phyloP scores from a whole-genome alignment of 2,329 filamentous ascomycete genomes.

The Alternaria hordeiaustralica region DNA sequence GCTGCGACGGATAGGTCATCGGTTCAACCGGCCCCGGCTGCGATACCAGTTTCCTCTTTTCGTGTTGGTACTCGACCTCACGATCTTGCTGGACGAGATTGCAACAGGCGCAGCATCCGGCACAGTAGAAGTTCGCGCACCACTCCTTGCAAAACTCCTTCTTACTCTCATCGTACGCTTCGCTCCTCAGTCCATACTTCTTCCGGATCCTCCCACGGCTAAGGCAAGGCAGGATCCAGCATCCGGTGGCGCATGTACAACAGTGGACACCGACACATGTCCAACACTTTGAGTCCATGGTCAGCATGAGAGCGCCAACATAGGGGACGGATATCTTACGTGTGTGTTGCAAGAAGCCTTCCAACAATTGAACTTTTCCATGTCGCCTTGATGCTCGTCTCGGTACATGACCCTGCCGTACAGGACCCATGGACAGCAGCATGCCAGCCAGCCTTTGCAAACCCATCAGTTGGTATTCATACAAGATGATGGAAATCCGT shows the following conservation, averaged over 20 bases:
- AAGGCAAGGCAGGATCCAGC: too few species aligned
- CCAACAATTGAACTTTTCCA: not conserved
- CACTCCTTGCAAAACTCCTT: too few species aligned
- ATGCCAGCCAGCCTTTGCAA: not conserved
- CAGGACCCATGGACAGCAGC: not conserved
- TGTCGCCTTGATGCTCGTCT: not conserved
- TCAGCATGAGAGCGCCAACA: not conserved
- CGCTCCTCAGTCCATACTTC: not conserved
- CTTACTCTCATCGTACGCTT: too few species aligned
- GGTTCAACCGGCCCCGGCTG: not conserved
- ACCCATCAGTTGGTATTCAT: accelerated
- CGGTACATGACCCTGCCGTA: not conserved
- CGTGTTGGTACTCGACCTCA: not conserved
- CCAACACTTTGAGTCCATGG: not conserved
- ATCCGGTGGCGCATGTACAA: not conserved
- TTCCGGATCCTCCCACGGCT: too few species aligned
- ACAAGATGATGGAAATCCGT: accelerated
- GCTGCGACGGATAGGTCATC: not conserved
- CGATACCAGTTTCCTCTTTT: not conserved
- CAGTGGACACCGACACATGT: not conserved
- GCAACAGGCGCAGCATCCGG: not conserved
- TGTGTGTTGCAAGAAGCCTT: not conserved
- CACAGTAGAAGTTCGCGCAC: too few species aligned
- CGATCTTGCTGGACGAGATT: not conserved
- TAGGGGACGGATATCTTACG: not conserved